Base-by-base conservation (phyloP, 2,329 filamentous ascomycete species). In the Didymella sp. region DNA sequence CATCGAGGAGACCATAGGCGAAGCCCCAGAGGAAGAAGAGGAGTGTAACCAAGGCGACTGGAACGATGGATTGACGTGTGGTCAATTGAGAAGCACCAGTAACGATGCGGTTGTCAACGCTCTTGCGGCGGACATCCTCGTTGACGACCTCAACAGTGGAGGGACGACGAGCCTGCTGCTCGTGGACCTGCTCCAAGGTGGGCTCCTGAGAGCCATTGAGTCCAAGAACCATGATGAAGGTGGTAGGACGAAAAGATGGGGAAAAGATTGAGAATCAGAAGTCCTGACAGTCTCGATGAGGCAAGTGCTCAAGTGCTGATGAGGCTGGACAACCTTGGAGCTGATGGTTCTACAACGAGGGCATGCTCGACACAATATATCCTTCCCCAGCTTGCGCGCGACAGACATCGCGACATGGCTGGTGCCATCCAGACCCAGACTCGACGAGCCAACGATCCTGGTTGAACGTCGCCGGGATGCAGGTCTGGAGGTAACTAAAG, bases 11-110 rank as follows among this genome's bases (percentile, higher is more conserved):
- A 51, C 77, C 77, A 51, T 78, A 80, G 13, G 78, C 77, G 51
- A 81, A 80, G 22, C 67, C 82, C 83, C 83, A 85, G 51, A 85
- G 72, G 73, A 81, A 81, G 75, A 82, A 81, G 41, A 81, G 75
- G 28, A 76, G 74, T 40, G 79, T 81, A 70, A 82, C 78, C 41
- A 81, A 69, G 13, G 70, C 62, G 44, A 84, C 77, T 9, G 82
- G 82, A 60, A 81, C 75, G 68, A 84, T 80, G 50, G 82, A 77
- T 73, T 71, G 72, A 55, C 76, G 70, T 59, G 77, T 74, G 15
- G 79, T 79, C 44, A 81, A 69, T 37, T 73, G 72, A 4, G 71
- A 71, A 31, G 74, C 74, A 51, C 74, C 75, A 41, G 74, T 77
- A 44, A 77, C 60, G 11, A 61, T 38, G 19, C 64, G 70, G 52